Evolutionary conservation across 2,329 filamentous ascomycete species (phyloP), one percentile per base, ranked within the genome.

Genomic region (Alternaria angustiovoidea): DNA sequence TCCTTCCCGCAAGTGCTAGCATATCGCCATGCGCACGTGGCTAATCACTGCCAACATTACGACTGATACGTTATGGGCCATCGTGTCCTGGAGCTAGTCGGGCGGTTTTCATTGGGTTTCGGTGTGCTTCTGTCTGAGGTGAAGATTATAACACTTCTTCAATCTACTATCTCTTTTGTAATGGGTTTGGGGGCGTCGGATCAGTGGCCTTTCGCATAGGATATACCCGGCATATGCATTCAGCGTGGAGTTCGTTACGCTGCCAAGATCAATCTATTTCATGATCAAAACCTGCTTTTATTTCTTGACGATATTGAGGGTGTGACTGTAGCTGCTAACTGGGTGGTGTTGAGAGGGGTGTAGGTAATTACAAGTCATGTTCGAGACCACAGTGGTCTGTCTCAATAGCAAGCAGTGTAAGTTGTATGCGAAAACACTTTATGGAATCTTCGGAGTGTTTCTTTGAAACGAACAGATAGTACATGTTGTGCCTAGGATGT

Each of bases 201-300:
- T 44, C 22, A 28, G 54, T 58, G 42, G 38, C 51, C 54, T 53
- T 47, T 44, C 41, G 54, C 55, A 51, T 39, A 53, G 55, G 59
- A 61, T 56, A 60, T 60, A 61, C 59, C 59, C 59, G 42, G 59
- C 49, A 58, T 58, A 58, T 47, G 32, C 41, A 59, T 54, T 24
- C 51, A 49, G 44, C 49, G 43, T 49, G 59, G 59, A 58, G 59
- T 61, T 60, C 47, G 28, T 22, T 22, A 44, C 32, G 32, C 54
- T 49, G 30, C 44, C 30, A 20, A 55, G 28, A 30, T 44, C 22
- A 56, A 47, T 28, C 30, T 9, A 38, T 41, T 24, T 51, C 38
- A 26, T 39, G 28, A 43, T 16, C 32, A 41, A 26, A 42, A 38
- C 32, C 38, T 49, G 12, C 34, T 24, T 30, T 46, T 51, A 1